Base-by-base conservation (phyloP, 345 rosid species). In the Gossypium stocksii region DNA sequence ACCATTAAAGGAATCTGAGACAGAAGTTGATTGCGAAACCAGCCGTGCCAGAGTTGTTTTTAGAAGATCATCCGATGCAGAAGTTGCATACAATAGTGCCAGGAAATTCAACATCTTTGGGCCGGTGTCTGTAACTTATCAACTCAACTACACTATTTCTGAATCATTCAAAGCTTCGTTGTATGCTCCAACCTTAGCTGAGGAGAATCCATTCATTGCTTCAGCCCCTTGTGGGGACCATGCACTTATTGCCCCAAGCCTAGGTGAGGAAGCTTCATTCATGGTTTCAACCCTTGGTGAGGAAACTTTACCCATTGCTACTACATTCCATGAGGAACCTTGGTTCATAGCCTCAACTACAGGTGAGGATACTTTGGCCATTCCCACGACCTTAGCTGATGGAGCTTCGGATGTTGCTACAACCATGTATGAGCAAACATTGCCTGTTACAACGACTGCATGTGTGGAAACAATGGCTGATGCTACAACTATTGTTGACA, bases 11-110 rank as follows among this genome's bases (percentile, higher is more conserved):
- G 97, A 89, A 83, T 82, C 85, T 7, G 88, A 91, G 77, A 94
- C 98, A 14, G 90, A 89, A 73, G 83, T 92, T 34, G 97, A 92
- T 80, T 82, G 62, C 61, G 89, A 89, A 74, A 81, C 88, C 11
- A 84, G 85, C 79, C 91, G 94, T 13, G 98, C 97, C n/a, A 90
- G 96, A 84, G 93, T 90, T 81, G 97, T 94, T 65, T 94, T 84
- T 70, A 92, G 79, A 89, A 89, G 77, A 71, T 80, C 87, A 67
- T 78, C 83, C 19, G 97, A 94, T 82, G 98, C 97, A 1, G 87
- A 92, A 83, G 84, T 87, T 78, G 97, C 98, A 70, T 85, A 82
- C 77, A 85, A 86, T 43, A 94, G 98, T 76, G 94, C 93, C 27
- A 83, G 87, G 38, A 91, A 83, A 82, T 89, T 89, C 87, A 90